A percentile compares a stretch with the other conserved stretches of the same genome.
These are phyloP conservation scores for Colletotrichum tofieldiae DNA, from an alignment of 2,329 filamentous ascomycete species.

Conservation along the genomic window DNA sequence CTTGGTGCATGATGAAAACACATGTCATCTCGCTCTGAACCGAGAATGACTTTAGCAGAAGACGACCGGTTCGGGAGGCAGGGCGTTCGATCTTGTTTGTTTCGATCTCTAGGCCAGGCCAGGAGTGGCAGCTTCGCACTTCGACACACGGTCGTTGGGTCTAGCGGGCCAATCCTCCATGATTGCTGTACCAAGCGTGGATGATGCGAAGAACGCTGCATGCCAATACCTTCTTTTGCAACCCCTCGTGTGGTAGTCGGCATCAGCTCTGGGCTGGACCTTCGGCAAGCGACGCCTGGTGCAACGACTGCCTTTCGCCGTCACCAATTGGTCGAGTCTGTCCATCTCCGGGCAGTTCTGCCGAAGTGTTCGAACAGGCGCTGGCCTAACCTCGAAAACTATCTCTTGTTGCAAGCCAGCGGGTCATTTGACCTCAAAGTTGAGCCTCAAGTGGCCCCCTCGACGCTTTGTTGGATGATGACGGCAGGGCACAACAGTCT, in stretches of 20 bases:
- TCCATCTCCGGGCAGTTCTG: neutral
- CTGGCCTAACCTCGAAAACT: neutral
- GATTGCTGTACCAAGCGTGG: neutral
- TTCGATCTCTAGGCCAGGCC: neutral
- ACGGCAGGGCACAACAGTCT: neutral
- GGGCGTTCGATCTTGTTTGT: neutral
- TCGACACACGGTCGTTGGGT: neutral
- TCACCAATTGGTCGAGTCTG: constrained; percentile 1
- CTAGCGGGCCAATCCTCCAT: neutral
- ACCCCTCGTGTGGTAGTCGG: neutral
- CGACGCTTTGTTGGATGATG: neutral
- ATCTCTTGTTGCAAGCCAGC: neutral
- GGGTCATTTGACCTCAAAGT: neutral
- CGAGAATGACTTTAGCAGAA: constrained; percentile 14
- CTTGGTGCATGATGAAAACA: constrained; percentile 15
- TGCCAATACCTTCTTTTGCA: neutral
- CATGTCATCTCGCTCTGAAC: constrained; percentile 12
- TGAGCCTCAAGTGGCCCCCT: constrained; percentile 1
- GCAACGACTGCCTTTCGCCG: neutral
- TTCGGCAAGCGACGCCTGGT: neutral
- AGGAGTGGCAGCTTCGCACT: neutral
- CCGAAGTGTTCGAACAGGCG: neutral
- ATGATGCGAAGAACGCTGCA: constrained; percentile 6
- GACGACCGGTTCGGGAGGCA: neutral
- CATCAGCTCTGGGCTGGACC: neutral